Evolutionary conservation across 176 grass and related monocot genomes (phyloP).

Genomic region (Musa beccarii): DNA sequence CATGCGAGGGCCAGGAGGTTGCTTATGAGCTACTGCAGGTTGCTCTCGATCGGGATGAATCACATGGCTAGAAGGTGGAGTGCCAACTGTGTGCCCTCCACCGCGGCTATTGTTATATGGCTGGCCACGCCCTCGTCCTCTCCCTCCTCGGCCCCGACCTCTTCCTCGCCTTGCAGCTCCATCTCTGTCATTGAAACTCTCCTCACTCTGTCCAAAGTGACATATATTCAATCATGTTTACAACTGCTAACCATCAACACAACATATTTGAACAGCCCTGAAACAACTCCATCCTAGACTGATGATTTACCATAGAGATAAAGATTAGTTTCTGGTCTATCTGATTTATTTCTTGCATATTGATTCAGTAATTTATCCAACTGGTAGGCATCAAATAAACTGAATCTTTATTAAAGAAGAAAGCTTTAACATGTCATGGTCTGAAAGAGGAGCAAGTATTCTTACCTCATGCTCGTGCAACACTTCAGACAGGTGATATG

Average conservation of each 20-base stretch:
- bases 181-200: slow-evolving; percentile 43
- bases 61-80: slow-evolving; percentile 33
- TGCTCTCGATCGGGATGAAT: slow-evolving; percentile 40
- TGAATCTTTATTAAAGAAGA: not conserved
- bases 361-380: no score
- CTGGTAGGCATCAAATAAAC: not conserved
- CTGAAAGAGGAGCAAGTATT: not conserved
- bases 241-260: no score
- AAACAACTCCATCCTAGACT: no score
- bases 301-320: not conserved
- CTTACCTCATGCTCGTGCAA: slow-evolving; percentile 52
- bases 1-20: slow-evolving; percentile 68
- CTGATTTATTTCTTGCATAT: no score
- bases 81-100: slow-evolving; percentile 35
- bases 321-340: no score
- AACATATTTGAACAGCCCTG: no score
- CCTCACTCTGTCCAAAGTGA: slow-evolving; percentile 44
- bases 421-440: not conserved
- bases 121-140: slow-evolving; percentile 45
- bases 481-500: slow-evolving; percentile 35
- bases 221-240: not conserved
- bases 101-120: slow-evolving; percentile 36
- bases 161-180: slow-evolving; percentile 31
- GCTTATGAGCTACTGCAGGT: slow-evolving; percentile 36
- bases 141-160: slow-evolving; percentile 46